A percentile compares a stretch with the other conserved stretches of the same genome.
These are phyloP conservation scores for Coemansia sp. DNA, from an alignment of 192 early-diverging fungal genomes.

Conservation along the genomic window DNA sequence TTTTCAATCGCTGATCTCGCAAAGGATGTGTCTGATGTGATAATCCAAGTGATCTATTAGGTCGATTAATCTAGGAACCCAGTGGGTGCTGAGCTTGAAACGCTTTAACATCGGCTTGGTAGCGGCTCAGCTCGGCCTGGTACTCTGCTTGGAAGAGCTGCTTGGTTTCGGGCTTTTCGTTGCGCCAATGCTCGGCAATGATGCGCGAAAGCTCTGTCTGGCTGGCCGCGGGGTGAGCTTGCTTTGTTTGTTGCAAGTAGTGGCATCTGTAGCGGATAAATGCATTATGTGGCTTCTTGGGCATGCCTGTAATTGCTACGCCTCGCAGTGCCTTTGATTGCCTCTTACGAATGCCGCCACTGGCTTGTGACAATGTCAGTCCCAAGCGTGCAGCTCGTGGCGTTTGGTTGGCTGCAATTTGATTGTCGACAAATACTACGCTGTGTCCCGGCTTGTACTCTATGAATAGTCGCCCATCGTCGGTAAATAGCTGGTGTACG, in stretches of 20 bases:
- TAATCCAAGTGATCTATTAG: neutral
- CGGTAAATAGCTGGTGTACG: conserved; percentile 11
- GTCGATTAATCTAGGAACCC: neutral
- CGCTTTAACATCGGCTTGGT: conserved; percentile 10
- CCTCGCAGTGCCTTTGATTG: neutral
- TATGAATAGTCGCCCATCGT: conserved; percentile 23
- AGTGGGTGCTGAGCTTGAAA: neutral
- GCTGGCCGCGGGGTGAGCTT: conserved; percentile 11
- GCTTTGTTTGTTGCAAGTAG: conserved; percentile 10
- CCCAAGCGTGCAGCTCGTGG: neutral
- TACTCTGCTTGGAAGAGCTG: conserved; percentile 16
- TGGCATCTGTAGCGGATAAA: conserved; percentile 34
- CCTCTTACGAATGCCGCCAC: neutral
- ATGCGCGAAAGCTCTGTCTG: conserved; percentile 26
- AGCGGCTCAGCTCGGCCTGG: conserved; percentile 11
- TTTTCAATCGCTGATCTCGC: no score
- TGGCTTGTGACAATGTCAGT: neutral
- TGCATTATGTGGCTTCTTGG: conserved; percentile 22
- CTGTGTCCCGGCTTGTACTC: conserved; percentile 31
- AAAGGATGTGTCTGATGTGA: neutral
- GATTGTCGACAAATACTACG: conserved; percentile 16
- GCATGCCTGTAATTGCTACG: neutral
- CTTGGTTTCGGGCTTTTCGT: conserved; percentile 14
- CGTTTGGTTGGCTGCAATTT: neutral
- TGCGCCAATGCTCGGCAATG: conserved; percentile 28